A percentile compares a stretch with the other conserved stretches of the same genome.
phyloP scores from a whole-genome alignment of 2,329 filamentous ascomycete species.

The Botrytis byssoidea region DNA sequence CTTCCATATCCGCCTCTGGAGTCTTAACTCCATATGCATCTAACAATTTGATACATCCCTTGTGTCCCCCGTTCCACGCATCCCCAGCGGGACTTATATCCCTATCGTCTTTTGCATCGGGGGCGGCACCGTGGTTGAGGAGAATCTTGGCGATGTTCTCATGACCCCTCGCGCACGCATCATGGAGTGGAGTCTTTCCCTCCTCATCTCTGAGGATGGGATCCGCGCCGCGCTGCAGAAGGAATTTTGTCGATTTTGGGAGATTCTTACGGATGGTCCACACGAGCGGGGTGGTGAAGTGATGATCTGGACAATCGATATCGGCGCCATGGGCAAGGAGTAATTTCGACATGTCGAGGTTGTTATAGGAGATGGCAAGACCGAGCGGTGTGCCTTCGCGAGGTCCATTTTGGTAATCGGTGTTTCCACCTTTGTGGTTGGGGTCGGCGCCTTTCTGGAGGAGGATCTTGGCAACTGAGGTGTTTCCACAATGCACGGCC shows the following conservation, averaged over 20 bases:
- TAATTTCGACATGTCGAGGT: constrained; percentile 18
- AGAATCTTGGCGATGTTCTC: constrained; percentile 15
- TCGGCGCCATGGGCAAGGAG: constrained; percentile 13
- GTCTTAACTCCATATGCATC: constrained; percentile 8
- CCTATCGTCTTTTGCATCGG: constrained; percentile 15
- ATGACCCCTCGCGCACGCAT: constrained; percentile 16
- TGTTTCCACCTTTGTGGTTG: constrained; percentile 17
- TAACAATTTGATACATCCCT: background rate
- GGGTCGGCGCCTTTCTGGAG: constrained; percentile 17
- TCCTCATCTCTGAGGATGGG: constrained; percentile 12
- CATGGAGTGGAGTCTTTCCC: constrained; percentile 19
- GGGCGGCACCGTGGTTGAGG: constrained; percentile 1
- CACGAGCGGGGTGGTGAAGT: constrained; percentile 13
- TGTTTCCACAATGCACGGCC: constrained; percentile 19
- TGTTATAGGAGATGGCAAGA: constrained; percentile 20
- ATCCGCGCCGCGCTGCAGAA: constrained; percentile 27
- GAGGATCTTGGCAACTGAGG: constrained; percentile 10
- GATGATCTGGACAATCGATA: constrained; percentile 20
- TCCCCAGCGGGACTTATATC: constrained; percentile 9
- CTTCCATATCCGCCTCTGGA: constrained; percentile 1
- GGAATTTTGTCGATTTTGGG: constrained; percentile 14
- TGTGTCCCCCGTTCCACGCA: constrained; percentile 8
- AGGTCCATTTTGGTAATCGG: constrained; percentile 15
- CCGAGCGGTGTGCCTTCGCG: constrained; percentile 15
- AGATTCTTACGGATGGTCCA: constrained; percentile 19